Conservation (phyloP, 1,139 yeast species). For the Candida labiduridarum region DNA sequence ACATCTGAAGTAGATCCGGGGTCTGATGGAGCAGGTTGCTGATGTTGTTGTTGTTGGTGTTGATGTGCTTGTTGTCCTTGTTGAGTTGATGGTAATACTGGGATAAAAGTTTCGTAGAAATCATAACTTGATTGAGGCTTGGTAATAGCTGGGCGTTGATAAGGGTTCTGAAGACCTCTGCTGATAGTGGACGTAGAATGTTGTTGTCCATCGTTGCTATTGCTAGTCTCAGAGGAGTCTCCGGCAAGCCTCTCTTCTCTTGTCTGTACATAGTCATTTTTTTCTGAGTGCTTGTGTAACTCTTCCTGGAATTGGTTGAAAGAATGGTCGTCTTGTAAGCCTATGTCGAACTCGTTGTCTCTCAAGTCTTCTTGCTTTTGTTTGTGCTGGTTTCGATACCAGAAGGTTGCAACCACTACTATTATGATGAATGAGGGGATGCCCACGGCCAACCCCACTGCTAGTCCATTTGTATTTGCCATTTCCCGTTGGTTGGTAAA, state of each 20-base stretch:
- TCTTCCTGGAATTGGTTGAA: constrained; percentile 42
- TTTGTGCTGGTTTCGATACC: constrained; percentile 35
- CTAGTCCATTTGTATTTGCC: constrained; percentile 25
- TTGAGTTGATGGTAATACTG: constrained; percentile 29
- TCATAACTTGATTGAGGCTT: constrained; percentile 34
- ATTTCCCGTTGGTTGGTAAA: constrained; percentile 14
- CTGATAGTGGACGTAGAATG: constrained; percentile 5
- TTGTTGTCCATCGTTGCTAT: constrained; percentile 7
- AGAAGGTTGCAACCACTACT: constrained; percentile 23
- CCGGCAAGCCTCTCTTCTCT: constrained; percentile 3
- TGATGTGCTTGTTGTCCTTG: not conserved
- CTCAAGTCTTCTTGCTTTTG: constrained; percentile 36
- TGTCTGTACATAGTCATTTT: constrained; percentile 5
- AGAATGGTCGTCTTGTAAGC: constrained; percentile 40
- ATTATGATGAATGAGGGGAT: constrained; percentile 38
- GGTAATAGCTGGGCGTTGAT: constrained; percentile 3
- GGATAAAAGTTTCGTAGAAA: constrained; percentile 47
- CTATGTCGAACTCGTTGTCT: constrained; percentile 38
- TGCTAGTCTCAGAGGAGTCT: constrained; percentile 1
- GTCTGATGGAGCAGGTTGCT: not conserved
- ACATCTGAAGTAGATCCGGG: constrained; percentile 3
- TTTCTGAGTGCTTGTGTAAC: constrained; percentile 25
- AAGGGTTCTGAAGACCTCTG: constrained; percentile 4
- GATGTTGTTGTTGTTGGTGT: not conserved
- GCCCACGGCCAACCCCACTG: constrained; percentile 50